Conservation (phyloP, 164 flowering plant species). For the Hamamelis virginiana region DNA sequence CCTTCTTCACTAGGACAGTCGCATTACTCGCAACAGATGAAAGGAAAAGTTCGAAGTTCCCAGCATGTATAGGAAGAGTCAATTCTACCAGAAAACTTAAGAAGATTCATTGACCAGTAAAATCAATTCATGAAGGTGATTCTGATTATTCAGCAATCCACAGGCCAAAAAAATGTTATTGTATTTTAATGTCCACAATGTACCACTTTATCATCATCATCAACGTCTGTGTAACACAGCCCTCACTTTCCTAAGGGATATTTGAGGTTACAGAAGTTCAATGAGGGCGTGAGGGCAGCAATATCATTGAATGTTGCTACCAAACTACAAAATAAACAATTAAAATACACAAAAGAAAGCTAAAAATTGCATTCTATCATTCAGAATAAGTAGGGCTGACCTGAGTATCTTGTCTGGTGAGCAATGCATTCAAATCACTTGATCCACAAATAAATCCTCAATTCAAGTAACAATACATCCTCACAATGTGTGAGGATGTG, state of each 20-base stretch:
- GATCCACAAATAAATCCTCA: background rate
- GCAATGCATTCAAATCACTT: background rate
- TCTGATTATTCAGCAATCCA: background rate
- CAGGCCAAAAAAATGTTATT: background rate
- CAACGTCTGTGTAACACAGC: slow-evolving; percentile 8
- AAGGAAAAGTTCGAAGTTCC: too few relatives aligned
- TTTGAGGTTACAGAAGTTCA: slow-evolving; percentile 6
- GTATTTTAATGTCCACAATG: background rate
- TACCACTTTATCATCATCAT: slow-evolving; percentile 15
- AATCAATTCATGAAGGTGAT: too few relatives aligned
- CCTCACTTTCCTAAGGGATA: background rate
- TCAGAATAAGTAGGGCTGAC: background rate
- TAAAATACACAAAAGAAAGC: background rate
- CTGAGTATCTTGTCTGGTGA: background rate
- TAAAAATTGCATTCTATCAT: background rate
- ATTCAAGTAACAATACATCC: background rate
- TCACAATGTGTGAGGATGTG: slow-evolving; percentile 56
- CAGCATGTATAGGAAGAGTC: too few relatives aligned
- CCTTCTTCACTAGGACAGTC: too few relatives aligned
- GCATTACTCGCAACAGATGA: too few relatives aligned
- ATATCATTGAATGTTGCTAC: slow-evolving; percentile 10
- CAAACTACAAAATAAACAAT: background rate
- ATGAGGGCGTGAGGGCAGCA: slow-evolving; percentile 5
- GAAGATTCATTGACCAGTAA: too few relatives aligned
- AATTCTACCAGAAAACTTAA: too few relatives aligned